Evolutionary conservation across 306 rosid species (phyloP).

Genomic region (Cicer yamashitae): DNA sequence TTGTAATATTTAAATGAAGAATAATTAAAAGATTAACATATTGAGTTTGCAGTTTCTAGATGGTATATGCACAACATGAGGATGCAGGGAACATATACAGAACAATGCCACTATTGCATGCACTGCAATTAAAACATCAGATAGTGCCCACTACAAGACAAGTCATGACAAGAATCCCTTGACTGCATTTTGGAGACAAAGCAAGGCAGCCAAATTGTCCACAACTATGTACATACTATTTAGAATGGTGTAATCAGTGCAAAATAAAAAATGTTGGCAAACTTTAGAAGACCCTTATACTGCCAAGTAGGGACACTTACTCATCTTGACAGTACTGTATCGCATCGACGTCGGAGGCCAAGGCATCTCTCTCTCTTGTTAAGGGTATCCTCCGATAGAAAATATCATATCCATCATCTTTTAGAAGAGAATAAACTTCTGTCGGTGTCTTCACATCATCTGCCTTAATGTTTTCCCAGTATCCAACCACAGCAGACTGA

Average conservation of each 20-base stretch:
- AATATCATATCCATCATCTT: conserved; percentile 69
- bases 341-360: conserved; percentile 81
- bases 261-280: conserved; percentile 25
- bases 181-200: conserved; percentile 7
- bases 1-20: conserved; percentile 17
- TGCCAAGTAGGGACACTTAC: conserved; percentile 52
- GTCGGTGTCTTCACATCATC: conserved; percentile 88
- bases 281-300: conserved; percentile 2
- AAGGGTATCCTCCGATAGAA: conserved; percentile 75
- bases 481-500: conserved; percentile 78
- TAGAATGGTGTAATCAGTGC: conserved; percentile 1
- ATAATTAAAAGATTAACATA: conserved; percentile 30
- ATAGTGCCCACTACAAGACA: conserved; percentile 5
- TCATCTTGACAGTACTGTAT: conserved; percentile 73
- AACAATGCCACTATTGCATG: conserved; percentile 30
- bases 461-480: conserved; percentile 73
- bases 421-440: conserved; percentile 75
- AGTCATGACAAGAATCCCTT: conserved; percentile 13
- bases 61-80: conserved; percentile 6
- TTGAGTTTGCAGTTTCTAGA: conserved; percentile 19
- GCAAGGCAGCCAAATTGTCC: conserved; percentile 5
- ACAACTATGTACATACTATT: neutral
- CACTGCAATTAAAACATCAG: conserved; percentile 14
- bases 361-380: conserved; percentile 82
- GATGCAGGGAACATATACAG: conserved; percentile 13